These are phyloP conservation scores for Dioscorea alata DNA, from an alignment of 106 monocot genomes.

Conservation along the genomic window DNA sequence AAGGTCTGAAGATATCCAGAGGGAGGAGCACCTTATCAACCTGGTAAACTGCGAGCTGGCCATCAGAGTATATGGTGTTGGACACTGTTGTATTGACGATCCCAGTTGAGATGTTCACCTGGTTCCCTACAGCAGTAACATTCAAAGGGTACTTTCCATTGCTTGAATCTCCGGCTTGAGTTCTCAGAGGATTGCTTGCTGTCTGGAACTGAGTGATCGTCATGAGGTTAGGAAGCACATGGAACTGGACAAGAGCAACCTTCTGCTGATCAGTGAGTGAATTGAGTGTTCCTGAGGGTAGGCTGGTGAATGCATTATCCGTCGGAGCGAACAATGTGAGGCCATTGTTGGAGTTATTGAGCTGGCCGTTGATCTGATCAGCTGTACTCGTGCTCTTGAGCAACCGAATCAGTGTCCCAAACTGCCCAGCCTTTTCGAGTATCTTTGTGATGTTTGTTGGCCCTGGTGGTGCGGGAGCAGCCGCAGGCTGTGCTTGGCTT, in stretches of 20 bases:
- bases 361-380: slow-evolving; percentile 71
- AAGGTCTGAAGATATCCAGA: slow-evolving; percentile 34
- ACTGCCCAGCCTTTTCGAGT: slow-evolving; percentile 80
- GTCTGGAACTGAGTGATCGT: slow-evolving; percentile 53
- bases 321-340: slow-evolving; percentile 79
- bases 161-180: slow-evolving; percentile 58
- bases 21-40: slow-evolving; percentile 70
- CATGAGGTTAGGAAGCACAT: slow-evolving; percentile 41
- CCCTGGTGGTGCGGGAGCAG: slow-evolving; percentile 48
- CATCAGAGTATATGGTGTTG: slow-evolving; percentile 46
- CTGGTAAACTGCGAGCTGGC: slow-evolving; percentile 62
- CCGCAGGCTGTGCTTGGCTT: slow-evolving; percentile 24
- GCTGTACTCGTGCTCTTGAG: slow-evolving; percentile 53
- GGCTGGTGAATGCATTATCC: slow-evolving; percentile 69
- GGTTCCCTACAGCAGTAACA: slow-evolving; percentile 49
- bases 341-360: slow-evolving; percentile 65
- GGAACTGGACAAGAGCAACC: slow-evolving; percentile 67
- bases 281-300: slow-evolving; percentile 78
- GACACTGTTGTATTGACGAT: slow-evolving; percentile 55
- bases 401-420: slow-evolving; percentile 48
- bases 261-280: slow-evolving; percentile 74
- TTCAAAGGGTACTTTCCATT: slow-evolving; percentile 58
- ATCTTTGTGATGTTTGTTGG: slow-evolving; percentile 59
- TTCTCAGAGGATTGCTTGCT: slow-evolving; percentile 76
- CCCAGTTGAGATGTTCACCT: slow-evolving; percentile 73